These are phyloP conservation scores for Stephania cephalantha DNA, from an alignment of 164 flowering plant species.

Conservation along the genomic window DNA sequence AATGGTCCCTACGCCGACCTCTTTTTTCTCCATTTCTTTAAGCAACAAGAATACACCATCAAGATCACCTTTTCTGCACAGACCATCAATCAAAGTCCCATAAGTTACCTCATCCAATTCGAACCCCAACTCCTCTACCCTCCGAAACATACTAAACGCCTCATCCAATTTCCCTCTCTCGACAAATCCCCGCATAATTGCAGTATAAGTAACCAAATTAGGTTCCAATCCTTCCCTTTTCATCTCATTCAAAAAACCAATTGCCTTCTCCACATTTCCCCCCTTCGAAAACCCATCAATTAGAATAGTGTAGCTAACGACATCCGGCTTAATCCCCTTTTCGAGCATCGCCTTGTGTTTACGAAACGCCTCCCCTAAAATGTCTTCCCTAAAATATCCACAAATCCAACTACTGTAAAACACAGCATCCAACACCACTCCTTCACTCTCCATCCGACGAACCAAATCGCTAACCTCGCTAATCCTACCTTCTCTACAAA, in stretches of 20 bases:
- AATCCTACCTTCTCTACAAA: constrained; percentile 45
- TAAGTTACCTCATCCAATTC: constrained; percentile 57
- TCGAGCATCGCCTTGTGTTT: constrained; percentile 46
- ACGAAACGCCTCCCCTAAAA: constrained; percentile 38
- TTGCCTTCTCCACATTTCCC: constrained; percentile 63
- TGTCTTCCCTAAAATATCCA: constrained; percentile 46
- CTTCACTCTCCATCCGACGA: constrained; percentile 47
- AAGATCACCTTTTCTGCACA: constrained; percentile 48
- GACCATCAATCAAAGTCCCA: constrained; percentile 62
- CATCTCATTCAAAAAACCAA: constrained; percentile 65
- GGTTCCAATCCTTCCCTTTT: constrained; percentile 41
- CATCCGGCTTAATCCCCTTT: constrained; percentile 47
- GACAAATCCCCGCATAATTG: constrained; percentile 57
- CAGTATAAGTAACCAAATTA: constrained; percentile 61
- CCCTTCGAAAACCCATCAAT: constrained; percentile 66
- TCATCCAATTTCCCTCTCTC: constrained; percentile 64
- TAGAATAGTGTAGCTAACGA: constrained; percentile 51
- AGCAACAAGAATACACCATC: constrained; percentile 48
- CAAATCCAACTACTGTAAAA: constrained; percentile 69
- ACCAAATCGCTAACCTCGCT: constrained; percentile 47
- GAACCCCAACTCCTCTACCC: constrained; percentile 41
- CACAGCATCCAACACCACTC: constrained; percentile 50
- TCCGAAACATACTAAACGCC: constrained; percentile 44
- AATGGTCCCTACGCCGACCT: constrained; percentile 41
- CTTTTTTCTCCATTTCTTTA: constrained; percentile 58